These are phyloP conservation scores for Phytophthora brassicae DNA, from an alignment of 352 stramenopile genomes.

Conservation along the genomic window DNA sequence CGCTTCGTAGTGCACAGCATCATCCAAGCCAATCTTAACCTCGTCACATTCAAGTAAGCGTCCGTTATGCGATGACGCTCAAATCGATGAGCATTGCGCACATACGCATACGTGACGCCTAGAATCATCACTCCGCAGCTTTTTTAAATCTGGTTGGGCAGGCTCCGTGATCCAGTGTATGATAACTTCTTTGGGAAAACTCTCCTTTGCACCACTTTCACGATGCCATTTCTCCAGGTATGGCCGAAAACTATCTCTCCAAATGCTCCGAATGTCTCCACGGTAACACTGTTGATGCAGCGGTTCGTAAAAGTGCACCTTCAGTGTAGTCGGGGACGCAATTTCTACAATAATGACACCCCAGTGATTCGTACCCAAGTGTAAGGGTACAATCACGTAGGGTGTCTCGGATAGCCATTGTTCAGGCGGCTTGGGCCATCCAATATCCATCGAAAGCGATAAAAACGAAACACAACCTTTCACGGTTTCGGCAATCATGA, in stretches of 20 bases:
- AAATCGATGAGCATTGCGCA: neutral
- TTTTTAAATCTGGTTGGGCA: neutral
- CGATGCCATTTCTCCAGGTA: no score
- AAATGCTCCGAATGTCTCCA: neutral
- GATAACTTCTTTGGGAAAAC: no score
- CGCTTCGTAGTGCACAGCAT: slow-evolving; percentile 1
- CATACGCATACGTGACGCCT: neutral
- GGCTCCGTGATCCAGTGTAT: neutral
- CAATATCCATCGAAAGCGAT: neutral
- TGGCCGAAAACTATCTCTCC: no score
- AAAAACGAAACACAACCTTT: neutral
- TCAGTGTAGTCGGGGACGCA: neutral
- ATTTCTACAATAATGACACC: neutral
- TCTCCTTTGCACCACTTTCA: no score
- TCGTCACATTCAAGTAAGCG: neutral
- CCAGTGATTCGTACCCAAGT: neutral
- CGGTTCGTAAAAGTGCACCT: neutral
- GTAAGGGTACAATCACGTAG: neutral
- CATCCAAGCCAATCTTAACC: slow-evolving; percentile 1
- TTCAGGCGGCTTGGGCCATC: no score
- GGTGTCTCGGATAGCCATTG: neutral
- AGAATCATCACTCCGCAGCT: slow-evolving; percentile 2
- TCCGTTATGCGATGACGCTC: slow-evolving; percentile 1
- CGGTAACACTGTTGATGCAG: neutral
- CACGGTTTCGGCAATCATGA: neutral